Conservation (phyloP, 2,329 filamentous ascomycete genomes). For the Alternaria ventricosa region DNA sequence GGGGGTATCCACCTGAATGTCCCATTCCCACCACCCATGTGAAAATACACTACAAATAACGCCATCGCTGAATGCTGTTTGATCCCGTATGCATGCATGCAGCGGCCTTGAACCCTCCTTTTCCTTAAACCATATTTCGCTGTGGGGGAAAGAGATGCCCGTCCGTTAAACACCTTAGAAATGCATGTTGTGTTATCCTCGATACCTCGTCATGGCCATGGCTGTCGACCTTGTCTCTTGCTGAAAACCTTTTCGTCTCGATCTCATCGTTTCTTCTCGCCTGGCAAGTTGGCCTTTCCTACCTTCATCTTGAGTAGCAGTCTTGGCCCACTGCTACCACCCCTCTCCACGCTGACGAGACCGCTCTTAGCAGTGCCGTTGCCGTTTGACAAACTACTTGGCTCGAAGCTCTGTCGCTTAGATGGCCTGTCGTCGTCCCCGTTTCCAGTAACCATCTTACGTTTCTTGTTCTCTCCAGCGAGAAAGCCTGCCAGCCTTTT, state of each 20-base stretch:
- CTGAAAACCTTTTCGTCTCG: neutral
- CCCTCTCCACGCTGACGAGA: conserved; percentile 26
- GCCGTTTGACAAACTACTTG: conserved; percentile 19
- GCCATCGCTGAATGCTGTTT: conserved; percentile 34
- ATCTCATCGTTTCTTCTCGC: neutral
- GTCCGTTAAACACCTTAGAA: conserved; percentile 1
- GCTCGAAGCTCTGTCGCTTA: conserved; percentile 39
- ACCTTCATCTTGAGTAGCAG: conserved; percentile 32
- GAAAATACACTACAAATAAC: conserved; percentile 13
- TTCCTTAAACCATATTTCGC: neutral
- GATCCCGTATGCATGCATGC: conserved; percentile 1
- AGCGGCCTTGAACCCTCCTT: neutral
- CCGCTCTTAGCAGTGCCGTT: conserved; percentile 14
- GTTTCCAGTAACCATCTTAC: conserved; percentile 22
- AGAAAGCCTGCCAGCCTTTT: conserved; percentile 17
- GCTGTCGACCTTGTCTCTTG: neutral
- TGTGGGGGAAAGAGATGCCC: neutral
- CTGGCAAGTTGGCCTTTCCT: conserved; percentile 18
- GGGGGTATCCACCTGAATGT: conserved; percentile 7
- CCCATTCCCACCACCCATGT: neutral
- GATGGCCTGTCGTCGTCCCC: conserved; percentile 28
- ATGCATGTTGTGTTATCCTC: conserved; percentile 4
- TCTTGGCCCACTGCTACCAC: conserved; percentile 18
- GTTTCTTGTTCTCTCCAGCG: conserved; percentile 25
- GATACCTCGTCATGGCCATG: neutral